phyloP scores from a whole-genome alignment of 2,329 filamentous ascomycete species.

The Verruconis gallopava region DNA sequence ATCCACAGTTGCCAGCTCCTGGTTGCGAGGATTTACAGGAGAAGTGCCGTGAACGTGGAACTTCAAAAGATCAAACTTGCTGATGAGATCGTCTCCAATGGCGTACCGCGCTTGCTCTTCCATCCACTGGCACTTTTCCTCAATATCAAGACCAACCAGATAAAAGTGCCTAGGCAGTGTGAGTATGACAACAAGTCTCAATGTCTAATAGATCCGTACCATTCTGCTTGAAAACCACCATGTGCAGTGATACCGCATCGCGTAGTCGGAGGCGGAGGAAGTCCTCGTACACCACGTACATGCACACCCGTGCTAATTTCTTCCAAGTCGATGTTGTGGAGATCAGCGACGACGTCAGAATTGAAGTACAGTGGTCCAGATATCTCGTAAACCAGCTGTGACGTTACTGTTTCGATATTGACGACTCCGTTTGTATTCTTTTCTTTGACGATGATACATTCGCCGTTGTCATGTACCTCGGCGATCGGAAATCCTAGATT shows the following conservation, averaged over 20 bases:
- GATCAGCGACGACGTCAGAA: constrained; percentile 20
- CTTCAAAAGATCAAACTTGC: constrained; percentile 6
- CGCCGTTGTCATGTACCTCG: constrained; percentile 29
- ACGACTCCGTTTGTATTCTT: constrained; percentile 14
- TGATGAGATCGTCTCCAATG: constrained; percentile 11
- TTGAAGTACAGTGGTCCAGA: constrained; percentile 25
- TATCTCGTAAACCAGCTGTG: constrained; percentile 27
- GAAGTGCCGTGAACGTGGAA: constrained; percentile 12
- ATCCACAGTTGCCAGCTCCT: constrained; percentile 19
- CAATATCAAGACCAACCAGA: constrained; percentile 19
- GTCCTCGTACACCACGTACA: background rate
- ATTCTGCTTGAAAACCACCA: constrained; percentile 12
- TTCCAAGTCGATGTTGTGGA: constrained; percentile 15
- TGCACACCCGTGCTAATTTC: constrained; percentile 6
- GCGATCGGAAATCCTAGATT: constrained; percentile 35
- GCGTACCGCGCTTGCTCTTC: constrained; percentile 15
- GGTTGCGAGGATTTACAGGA: constrained; percentile 4
- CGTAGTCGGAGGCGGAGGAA: constrained; percentile 5
- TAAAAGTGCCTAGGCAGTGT: constrained; percentile 13
- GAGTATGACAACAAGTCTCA: too few relatives aligned
- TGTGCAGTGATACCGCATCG: constrained; percentile 16
- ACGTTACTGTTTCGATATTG: constrained; percentile 9
- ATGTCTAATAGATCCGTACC: too few relatives aligned
- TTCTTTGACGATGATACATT: constrained; percentile 33
- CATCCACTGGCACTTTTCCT: constrained; percentile 17